Conservation (phyloP, 768 basidiomycete genomes). For the Multifurca ochricompacta region DNA sequence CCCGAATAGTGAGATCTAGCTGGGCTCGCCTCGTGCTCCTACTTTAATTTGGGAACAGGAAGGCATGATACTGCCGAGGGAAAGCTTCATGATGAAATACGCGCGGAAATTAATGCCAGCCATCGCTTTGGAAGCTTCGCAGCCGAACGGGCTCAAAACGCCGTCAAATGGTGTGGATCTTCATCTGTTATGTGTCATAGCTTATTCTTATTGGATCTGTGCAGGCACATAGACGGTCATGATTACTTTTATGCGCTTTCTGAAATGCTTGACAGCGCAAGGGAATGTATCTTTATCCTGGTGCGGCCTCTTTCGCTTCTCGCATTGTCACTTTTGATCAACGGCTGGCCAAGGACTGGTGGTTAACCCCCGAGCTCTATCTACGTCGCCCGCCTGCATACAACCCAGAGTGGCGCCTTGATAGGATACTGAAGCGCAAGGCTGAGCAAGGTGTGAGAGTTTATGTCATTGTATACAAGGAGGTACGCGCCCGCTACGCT, state of each 20-base stretch:
- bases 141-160: constrained; percentile 54
- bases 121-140: constrained; percentile 91
- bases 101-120: constrained; percentile 62
- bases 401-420: constrained; percentile 84
- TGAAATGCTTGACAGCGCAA: constrained; percentile 77
- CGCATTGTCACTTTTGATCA: neutral
- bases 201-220: neutral
- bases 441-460: constrained; percentile 89
- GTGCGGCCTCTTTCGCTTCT: constrained; percentile 31
- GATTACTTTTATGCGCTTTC: constrained; percentile 96
- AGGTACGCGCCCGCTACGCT: constrained; percentile 37
- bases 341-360: constrained; percentile 57
- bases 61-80: constrained; percentile 77
- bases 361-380: constrained; percentile 93
- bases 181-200: neutral
- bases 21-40: neutral
- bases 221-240: constrained; percentile 86
- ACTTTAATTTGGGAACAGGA: constrained; percentile 24
- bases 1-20: constrained; percentile 17
- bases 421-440: constrained; percentile 76
- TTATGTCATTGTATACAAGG: constrained; percentile 92
- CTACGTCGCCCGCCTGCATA: constrained; percentile 85
- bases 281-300: constrained; percentile 81
- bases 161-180: constrained; percentile 69
- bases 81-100: constrained; percentile 57